A percentile compares a stretch with the other conserved stretches of the same genome.
These are phyloP conservation scores for Fusarium clavum DNA, from an alignment of 2,329 filamentous ascomycete species.

Conservation along the genomic window DNA sequence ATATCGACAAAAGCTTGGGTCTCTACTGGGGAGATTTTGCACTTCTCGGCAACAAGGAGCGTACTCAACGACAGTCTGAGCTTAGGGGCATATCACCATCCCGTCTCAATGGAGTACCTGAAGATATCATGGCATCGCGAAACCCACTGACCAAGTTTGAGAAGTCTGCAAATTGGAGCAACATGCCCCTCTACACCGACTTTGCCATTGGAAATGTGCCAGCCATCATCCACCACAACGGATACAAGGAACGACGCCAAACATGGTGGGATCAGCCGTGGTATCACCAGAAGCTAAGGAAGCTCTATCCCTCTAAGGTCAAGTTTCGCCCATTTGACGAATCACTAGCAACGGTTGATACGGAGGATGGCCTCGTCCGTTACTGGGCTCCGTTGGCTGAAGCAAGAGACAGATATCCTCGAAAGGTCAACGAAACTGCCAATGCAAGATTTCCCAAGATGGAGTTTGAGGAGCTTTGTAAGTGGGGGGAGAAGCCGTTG, in stretches of 20 bases:
- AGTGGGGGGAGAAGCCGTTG: neutral
- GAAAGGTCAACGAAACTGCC: neutral
- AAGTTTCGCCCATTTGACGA: neutral
- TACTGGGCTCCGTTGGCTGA: conserved; percentile 15
- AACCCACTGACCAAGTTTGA: neutral
- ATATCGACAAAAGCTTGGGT: neutral
- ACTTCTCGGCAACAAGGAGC: fast-evolving
- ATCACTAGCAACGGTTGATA: neutral
- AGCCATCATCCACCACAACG: neutral
- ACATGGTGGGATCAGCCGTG: conserved; percentile 13
- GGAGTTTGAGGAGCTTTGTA: neutral
- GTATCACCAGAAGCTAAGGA: neutral
- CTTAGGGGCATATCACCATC: neutral
- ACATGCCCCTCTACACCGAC: conserved; percentile 1
- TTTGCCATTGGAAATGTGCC: neutral
- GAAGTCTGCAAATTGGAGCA: neutral
- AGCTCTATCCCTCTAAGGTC: neutral
- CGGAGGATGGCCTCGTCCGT: neutral
- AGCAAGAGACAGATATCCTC: neutral
- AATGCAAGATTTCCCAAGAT: neutral
- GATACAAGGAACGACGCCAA: neutral
- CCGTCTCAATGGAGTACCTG: neutral
- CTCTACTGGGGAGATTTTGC: neutral
- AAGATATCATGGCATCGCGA: neutral
- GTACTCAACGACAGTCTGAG: neutral